Evolutionary conservation across 108 stramenopile genomes (phyloP), one percentile per base, ranked within the genome.

Genomic region (Nitzschia sp.): DNA sequence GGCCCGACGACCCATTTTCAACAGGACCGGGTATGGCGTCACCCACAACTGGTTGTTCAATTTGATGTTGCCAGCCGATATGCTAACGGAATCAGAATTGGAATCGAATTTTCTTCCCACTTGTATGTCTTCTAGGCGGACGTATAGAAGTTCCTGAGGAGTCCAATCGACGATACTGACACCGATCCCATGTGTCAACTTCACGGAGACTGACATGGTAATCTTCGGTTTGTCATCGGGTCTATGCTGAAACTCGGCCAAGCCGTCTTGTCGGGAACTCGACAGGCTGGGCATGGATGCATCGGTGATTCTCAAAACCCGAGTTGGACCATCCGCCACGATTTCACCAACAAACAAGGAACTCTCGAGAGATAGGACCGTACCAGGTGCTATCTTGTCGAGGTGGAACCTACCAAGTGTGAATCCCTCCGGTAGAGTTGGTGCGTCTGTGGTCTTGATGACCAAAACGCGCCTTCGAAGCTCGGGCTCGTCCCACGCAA

Each of bases 401-500:
- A 85, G 64, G 3, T 31, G 46, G 57, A 85, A 82, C 32, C 53
- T 42, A 29, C 82, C 88, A 18, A 85, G 57, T 11, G 46, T 49
- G 2, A 49, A 54, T 31, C 70, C 76, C 15, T 55, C 25, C 56
- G 48, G 70, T 17, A 30, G 35, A 21, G 42, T 51, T 21, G 54
- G 57, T 25, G 66, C 60, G 23, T 78, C 76, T 36, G 75, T 65
- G 5, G 67, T 31, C 30, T 72, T 75, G 29, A 83, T 23, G 15
- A 58, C 18, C 2, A 86, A 36, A 15, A 68, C 66, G 58, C 77
- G 47, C 26, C 73, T 26, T 23, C 49, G 53, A 11, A 46, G 33
- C 31, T 89, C 88, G 49, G 83, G 83, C 46, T 84, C 75, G 47
- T 89, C 85, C 88, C 88, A 89, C 15, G 88, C 85, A 65, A 84